A percentile compares a stretch with the other conserved stretches of the same genome.
Evolutionary conservation across 2,329 filamentous ascomycete species (phyloP).

Genomic region (Aspergillus brunneoviolaceus): DNA sequence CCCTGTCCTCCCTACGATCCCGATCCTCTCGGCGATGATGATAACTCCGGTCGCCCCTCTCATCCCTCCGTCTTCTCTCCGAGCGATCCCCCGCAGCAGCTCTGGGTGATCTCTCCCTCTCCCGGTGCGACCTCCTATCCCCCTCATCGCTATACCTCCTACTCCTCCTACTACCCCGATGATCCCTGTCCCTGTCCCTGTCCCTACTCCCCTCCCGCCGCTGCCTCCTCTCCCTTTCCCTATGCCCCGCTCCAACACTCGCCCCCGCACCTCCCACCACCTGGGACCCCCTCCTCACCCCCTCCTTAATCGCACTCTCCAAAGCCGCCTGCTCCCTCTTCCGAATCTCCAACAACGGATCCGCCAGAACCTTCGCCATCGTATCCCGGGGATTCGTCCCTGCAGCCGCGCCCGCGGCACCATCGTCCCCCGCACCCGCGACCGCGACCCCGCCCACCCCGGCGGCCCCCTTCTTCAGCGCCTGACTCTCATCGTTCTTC

Average conservation of each 20-base stretch:
- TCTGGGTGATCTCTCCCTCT: slow-evolving; percentile 19
- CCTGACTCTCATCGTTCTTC: slow-evolving; percentile 77
- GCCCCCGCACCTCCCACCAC: slow-evolving; percentile 6
- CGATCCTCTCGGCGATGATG: slow-evolving; percentile 17
- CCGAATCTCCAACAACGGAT: slow-evolving; percentile 91
- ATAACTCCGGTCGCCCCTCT: neutral
- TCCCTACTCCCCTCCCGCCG: slow-evolving; percentile 26
- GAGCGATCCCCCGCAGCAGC: slow-evolving; percentile 21
- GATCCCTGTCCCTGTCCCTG: slow-evolving; percentile 25
- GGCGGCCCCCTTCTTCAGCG: slow-evolving; percentile 68
- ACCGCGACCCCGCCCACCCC: slow-evolving; percentile 24
- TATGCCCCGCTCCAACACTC: slow-evolving; percentile 13
- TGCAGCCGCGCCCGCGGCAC: slow-evolving; percentile 8
- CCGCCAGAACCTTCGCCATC: slow-evolving; percentile 81
- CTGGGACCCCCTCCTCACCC: slow-evolving; percentile 32
- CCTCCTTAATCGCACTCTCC: slow-evolving; percentile 54
- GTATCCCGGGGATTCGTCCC: slow-evolving; percentile 74
- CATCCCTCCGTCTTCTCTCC: slow-evolving; percentile 25
- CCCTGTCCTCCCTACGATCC: slow-evolving; percentile 18
- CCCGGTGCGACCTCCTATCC: slow-evolving; percentile 20
- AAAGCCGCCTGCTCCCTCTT: slow-evolving; percentile 82
- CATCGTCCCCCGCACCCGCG: slow-evolving; percentile 2
- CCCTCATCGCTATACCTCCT: slow-evolving; percentile 25
- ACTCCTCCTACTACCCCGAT: slow-evolving; percentile 17
- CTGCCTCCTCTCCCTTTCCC: slow-evolving; percentile 22